These are phyloP conservation scores for Lachnellula subtilissima DNA, from an alignment of 2,329 filamentous ascomycete species.

Conservation along the genomic window DNA sequence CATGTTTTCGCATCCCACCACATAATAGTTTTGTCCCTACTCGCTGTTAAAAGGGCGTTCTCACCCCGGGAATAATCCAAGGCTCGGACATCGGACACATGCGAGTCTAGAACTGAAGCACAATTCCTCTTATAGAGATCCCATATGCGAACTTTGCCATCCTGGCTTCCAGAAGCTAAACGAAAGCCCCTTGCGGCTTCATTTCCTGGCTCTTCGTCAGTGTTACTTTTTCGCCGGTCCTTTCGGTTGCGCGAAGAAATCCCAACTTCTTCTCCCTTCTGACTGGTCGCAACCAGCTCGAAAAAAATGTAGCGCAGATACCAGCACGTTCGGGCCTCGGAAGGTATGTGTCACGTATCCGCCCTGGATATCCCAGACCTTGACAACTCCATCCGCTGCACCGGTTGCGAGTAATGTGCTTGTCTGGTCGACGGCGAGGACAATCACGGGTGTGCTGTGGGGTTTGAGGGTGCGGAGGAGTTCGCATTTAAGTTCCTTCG, in stretches of 20 bases:
- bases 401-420: conserved; percentile 89
- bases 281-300: conserved; percentile 52
- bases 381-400: conserved; percentile 86
- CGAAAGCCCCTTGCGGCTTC: conserved; percentile 60
- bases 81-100: conserved; percentile 89
- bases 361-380: conserved; percentile 90
- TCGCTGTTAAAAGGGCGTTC: conserved; percentile 73
- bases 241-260: conserved; percentile 40
- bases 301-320: conserved; percentile 91
- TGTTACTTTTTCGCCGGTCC: conserved; percentile 36
- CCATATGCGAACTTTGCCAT: conserved; percentile 89
- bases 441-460: conserved; percentile 83
- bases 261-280: conserved; percentile 34
- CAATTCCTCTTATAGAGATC: conserved; percentile 79
- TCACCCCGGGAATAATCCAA: conserved; percentile 75
- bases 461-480: conserved; percentile 81
- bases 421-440: conserved; percentile 77
- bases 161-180: conserved; percentile 86
- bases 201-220: conserved; percentile 41
- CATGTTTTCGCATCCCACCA: conserved; percentile 86
- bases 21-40: conserved; percentile 89
- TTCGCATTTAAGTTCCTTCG: conserved; percentile 57
- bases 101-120: conserved; percentile 78
- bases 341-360: conserved; percentile 95
- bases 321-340: conserved; percentile 82